Evolutionary conservation across 2,329 filamentous ascomycete species (phyloP), one percentile per base, ranked within the genome.

Genomic region (Escovopsis weberi): DNA sequence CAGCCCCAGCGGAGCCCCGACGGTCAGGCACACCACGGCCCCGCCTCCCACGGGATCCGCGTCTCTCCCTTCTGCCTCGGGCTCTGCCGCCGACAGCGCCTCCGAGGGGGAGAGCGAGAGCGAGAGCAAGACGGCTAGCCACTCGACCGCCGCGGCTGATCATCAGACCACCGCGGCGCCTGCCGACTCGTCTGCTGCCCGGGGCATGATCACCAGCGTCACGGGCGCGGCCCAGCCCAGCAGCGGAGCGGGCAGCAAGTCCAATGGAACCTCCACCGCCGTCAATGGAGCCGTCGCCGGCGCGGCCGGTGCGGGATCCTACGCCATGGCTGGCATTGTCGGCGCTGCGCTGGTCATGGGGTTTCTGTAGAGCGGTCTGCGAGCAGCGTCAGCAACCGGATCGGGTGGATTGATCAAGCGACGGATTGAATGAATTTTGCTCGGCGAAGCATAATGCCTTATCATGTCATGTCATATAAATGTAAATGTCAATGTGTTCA

Each of bases 321-420:
- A 39, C 23, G 38, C 57, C 30, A 35, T 56, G 37, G 57, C 54
- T 37, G 57, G 55, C 35, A 51, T 54, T 34, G 56, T 50, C 18
- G 55, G 26, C 26, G 26, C 26, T 28, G 26, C 26, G 53, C 39
- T 54, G 51, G 26, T 28, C 37, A 46, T 50, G 38, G 56, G 52
- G 26, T 43, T 59, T 35, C 32, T 58, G 37, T 59, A 52, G 41
- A 39, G 12, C 19, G 23, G 15, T 37, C 11, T 38, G 19, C 33
- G 30, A 26, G 8, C 9, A 11, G 19, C 4, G n/a, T 18, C 23
- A 35, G 12, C 33, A 12, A 28, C 35, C 43, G 10, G 36, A 36
- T n/a, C 33, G 26, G 26, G 9, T 28, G 26, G 26, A 28, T n/a
- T 9, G 26, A 9, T 28, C 26, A 28, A 9, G 26, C 26, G 9